Conservation (phyloP, 75 land plant species). For the Sequoiadendron giganteum region DNA sequence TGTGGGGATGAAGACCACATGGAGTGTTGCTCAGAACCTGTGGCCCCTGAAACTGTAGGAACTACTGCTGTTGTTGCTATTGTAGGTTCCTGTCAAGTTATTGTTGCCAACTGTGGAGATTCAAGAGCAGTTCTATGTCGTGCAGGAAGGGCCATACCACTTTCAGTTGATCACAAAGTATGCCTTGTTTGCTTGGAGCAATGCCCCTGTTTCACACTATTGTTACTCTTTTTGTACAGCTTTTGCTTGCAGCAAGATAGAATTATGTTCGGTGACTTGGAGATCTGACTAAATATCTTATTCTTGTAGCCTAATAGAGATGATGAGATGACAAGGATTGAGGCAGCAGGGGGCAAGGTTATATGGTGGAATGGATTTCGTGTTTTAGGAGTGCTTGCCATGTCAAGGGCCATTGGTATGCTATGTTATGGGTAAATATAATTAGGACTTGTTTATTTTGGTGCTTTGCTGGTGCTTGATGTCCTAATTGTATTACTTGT, state of each 20-base stretch:
- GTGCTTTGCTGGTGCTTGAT: constrained; percentile 15
- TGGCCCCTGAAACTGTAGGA: constrained; percentile 93
- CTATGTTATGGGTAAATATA: background rate
- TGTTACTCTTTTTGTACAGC: background rate
- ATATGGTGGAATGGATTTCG: constrained; percentile 81
- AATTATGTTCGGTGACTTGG: background rate
- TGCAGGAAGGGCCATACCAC: constrained; percentile 76
- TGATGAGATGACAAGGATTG: constrained; percentile 79
- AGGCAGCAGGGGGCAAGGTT: constrained; percentile 78
- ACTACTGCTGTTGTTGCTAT: constrained; percentile 87
- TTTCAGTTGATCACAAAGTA: constrained; percentile 95
- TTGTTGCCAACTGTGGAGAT: constrained; percentile 94
- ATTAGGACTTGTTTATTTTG: constrained; percentile 7
- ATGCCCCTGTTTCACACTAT: background rate
- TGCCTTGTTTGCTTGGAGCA: constrained; percentile 12
- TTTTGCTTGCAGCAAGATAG: background rate
- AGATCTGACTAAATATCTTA: background rate
- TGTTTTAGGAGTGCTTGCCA: constrained; percentile 83
- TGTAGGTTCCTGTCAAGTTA: constrained; percentile 77
- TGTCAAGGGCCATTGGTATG: constrained; percentile 91
- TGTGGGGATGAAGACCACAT: background rate
- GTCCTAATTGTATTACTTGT: constrained; percentile 5
- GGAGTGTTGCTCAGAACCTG: constrained; percentile 36
- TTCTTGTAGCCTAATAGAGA: constrained; percentile 63
- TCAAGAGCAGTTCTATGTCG: constrained; percentile 93